Base-by-base conservation (phyloP, 495 filamentous ascomycete species). In the Cercophora samala region DNA sequence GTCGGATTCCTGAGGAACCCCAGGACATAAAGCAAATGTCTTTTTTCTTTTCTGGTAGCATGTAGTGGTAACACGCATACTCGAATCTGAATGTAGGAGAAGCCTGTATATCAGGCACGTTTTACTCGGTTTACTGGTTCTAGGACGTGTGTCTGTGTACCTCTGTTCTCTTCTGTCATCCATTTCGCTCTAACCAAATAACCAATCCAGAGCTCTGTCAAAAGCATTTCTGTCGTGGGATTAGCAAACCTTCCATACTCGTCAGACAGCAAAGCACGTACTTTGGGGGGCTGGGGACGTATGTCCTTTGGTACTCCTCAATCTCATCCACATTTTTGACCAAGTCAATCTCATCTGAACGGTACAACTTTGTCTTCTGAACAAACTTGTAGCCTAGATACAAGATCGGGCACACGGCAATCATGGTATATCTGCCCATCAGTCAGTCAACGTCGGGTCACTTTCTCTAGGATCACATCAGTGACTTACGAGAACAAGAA, bases 1-100 rank as follows among this genome's bases (percentile, higher is more conserved):
- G 86, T 95, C n/a, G 89, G 88, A 32, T 99, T 95, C 76, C 78
- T 97, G 72, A 84, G 93, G 72, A 93, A 90, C 71, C 82, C 83
- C 17, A 75, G 83, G 69, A 81, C 80, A 13, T 85, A 66, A 64
- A 77, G 5, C 13, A 24, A 11, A 46, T 46, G 37, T 46, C 11
- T 46, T 46, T 46, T 3, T 29, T 21, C 6, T 17, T 58, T 63
- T 29, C 21, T 17, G 13, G 19, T 46, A 46, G 37, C 37, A 46
- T 46, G 37, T 46, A 46, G 13, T 46, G 37, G 5, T 46, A 2
- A 13, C 3, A 32, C 29, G 8, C 29, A 32, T 32, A 46, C 2
- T 46, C 37, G 37, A 46, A 46, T 11, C 5, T 46, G 37, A 18
- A 18, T 11, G 2, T 9, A 46, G 37, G 37, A 46, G 37, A 46